Conservation (phyloP, 495 filamentous ascomycete species). For the Neurospora hispaniola region DNA sequence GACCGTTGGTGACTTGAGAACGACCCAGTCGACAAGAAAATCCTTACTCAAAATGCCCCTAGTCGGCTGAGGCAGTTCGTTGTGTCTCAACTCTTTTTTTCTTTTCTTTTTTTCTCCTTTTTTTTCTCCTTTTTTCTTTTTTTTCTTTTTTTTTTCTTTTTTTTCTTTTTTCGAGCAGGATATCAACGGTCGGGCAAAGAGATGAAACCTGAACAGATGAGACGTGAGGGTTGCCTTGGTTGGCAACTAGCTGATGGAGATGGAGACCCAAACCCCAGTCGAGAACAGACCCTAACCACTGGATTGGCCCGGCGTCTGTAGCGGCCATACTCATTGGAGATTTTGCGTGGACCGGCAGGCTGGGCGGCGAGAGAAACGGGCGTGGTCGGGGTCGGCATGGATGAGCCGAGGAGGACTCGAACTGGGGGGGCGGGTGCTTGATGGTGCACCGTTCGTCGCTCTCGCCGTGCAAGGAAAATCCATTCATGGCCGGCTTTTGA, state of each 20-base stretch:
- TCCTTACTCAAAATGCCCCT: not conserved
- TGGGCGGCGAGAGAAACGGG: not conserved
- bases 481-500: not conserved
- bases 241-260: not conserved
- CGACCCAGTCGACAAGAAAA: not conserved
- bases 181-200: not conserved
- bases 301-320: not conserved
- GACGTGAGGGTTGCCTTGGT: not conserved
- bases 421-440: not conserved
- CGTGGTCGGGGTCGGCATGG: not conserved
- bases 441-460: not conserved
- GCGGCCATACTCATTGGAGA: not conserved
- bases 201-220: not conserved
- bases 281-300: not conserved
- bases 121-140: not conserved
- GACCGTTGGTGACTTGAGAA: not conserved
- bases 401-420: not conserved
- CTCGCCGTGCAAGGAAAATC: not conserved
- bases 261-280: not conserved
- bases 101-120: not conserved
- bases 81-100: not conserved
- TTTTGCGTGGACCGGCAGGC: not conserved
- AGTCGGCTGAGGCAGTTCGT: not conserved
- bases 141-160: not conserved
- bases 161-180: not conserved